These are phyloP conservation scores for Butyriboletus loyo DNA, from an alignment of 768 basidiomycete genomes.

Conservation along the genomic window DNA sequence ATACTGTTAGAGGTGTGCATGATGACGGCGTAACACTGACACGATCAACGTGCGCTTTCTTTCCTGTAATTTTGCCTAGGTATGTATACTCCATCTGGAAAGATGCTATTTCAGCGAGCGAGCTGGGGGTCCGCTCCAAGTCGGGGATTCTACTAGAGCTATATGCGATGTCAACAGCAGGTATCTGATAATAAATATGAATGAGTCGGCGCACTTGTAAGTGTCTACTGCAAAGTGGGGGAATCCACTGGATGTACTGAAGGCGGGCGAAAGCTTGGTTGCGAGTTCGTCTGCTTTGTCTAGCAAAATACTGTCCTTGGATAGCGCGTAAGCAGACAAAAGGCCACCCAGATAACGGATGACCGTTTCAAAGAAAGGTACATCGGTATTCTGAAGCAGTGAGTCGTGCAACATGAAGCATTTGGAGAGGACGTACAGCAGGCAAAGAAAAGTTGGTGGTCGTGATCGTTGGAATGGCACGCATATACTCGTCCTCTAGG, in stretches of 20 bases:
- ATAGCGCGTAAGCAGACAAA: conserved; percentile 78
- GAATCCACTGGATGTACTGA: conserved; percentile 66
- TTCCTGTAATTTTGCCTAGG: conserved; percentile 74
- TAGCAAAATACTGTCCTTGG: conserved; percentile 59
- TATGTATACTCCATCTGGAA: conserved; percentile 85
- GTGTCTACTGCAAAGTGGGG: conserved; percentile 72
- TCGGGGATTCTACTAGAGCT: background rate
- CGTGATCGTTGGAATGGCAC: conserved; percentile 55
- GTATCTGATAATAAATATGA: background rate
- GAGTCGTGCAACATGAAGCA: background rate
- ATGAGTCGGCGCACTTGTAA: conserved; percentile 42
- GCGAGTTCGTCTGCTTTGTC: conserved; percentile 77
- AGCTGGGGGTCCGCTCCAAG: conserved; percentile 35
- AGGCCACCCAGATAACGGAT: conserved; percentile 91
- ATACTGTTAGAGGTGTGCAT: background rate
- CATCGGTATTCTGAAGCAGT: conserved; percentile 27
- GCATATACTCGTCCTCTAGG: conserved; percentile 63
- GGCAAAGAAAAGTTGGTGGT: conserved; percentile 48
- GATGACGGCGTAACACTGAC: conserved; percentile 33
- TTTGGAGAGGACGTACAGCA: conserved; percentile 31
- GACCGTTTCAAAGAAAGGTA: conserved; percentile 78
- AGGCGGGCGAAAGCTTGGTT: conserved; percentile 65
- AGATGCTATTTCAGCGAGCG: conserved; percentile 78
- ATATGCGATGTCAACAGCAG: background rate
- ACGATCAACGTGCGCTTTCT: conserved; percentile 55